Conservation (phyloP, 2,329 filamentous ascomycete genomes). For the Dothideomycetes sp. region DNA sequence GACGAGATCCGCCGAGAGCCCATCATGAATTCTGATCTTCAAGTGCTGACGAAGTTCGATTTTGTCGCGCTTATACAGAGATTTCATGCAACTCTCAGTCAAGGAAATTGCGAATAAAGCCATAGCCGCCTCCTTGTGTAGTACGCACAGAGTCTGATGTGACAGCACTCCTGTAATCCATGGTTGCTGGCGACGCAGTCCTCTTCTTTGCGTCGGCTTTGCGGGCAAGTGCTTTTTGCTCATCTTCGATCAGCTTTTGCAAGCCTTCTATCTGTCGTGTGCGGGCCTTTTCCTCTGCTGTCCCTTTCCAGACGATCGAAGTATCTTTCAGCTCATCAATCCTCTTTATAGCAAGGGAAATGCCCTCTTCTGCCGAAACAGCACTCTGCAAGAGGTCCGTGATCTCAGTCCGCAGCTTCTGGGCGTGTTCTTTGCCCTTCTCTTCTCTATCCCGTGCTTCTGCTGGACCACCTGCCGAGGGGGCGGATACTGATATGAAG, state of each 20-base stretch:
- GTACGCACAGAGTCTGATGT: constrained; percentile 16
- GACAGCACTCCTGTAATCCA: constrained; percentile 24
- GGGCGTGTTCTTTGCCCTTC: constrained; percentile 74
- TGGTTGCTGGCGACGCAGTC: constrained; percentile 16
- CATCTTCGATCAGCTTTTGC: constrained; percentile 74
- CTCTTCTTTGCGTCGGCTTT: constrained; percentile 16
- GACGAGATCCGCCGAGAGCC: too few species aligned
- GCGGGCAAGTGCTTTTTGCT: constrained; percentile 38
- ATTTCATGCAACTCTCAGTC: constrained; percentile 35
- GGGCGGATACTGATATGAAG: constrained; percentile 82
- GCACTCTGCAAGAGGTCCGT: constrained; percentile 50
- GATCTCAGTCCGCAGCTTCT: constrained; percentile 63
- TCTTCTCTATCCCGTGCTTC: constrained; percentile 65
- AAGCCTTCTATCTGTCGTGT: constrained; percentile 72
- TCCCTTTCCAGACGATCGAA: constrained; percentile 84
- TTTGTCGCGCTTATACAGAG: too few species aligned
- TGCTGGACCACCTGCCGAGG: constrained; percentile 54
- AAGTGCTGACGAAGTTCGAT: too few species aligned
- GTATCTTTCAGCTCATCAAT: constrained; percentile 72
- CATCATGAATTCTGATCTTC: too few species aligned
- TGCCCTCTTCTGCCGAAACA: constrained; percentile 52
- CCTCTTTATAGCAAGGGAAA: constrained; percentile 63
- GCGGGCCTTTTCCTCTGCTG: constrained; percentile 83
- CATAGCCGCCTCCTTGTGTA: constrained; percentile 36
- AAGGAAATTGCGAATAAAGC: constrained; percentile 44